Conservation (phyloP, 2,329 filamentous ascomycete species). For the Cladosporium colombiae region DNA sequence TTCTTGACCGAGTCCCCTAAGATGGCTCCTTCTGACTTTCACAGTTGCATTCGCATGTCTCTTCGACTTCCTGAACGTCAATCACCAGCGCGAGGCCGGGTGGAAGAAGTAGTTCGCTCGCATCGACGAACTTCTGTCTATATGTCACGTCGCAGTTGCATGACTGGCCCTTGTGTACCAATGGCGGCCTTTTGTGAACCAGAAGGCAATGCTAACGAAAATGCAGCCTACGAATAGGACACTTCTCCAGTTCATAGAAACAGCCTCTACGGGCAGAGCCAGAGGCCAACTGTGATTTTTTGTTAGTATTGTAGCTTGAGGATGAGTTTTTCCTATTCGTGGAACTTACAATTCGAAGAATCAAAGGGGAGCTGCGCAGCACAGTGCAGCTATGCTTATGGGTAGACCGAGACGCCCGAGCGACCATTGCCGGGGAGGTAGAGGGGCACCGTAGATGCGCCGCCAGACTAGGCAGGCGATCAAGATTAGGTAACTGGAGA, state of each 20-base stretch:
- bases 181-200: constrained; percentile 21
- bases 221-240: constrained; percentile 43
- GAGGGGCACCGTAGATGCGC: constrained; percentile 28
- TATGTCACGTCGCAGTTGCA: constrained; percentile 14
- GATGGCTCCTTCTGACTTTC: background rate
- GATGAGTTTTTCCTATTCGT: constrained; percentile 5
- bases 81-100: constrained; percentile 26
- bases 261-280: constrained; percentile 34
- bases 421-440: constrained; percentile 29
- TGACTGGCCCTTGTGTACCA: constrained; percentile 26
- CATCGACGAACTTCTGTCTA: constrained; percentile 41
- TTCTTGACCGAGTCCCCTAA: background rate
- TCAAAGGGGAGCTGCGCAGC: constrained; percentile 23
- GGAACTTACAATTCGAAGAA: constrained; percentile 29
- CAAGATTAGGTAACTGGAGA: constrained; percentile 36
- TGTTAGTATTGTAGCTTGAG: background rate
- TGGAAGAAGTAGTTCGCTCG: constrained; percentile 26
- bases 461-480: constrained; percentile 31
- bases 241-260: constrained; percentile 53
- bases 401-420: constrained; percentile 24
- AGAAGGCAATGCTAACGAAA: constrained; percentile 20
- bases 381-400: constrained; percentile 24
- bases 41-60: constrained; percentile 33
- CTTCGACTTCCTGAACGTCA: constrained; percentile 42
- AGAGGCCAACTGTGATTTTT: constrained; percentile 18